A percentile compares a stretch with the other conserved stretches of the same genome.
phyloP scores from a whole-genome alignment of 257 asterid genomes.

The Solanum virginianum region DNA sequence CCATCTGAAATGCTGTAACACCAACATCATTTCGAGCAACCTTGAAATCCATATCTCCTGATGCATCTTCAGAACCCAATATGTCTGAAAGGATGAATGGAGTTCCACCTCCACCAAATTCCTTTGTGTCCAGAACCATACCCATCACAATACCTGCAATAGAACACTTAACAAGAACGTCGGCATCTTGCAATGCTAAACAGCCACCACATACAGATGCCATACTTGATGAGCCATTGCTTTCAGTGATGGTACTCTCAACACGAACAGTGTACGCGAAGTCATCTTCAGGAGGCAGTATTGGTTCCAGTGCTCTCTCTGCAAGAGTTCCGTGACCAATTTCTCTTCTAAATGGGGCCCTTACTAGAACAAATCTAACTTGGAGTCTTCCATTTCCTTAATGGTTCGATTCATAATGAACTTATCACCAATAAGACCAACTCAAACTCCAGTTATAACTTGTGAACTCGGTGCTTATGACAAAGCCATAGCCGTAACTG shows the following conservation, averaged over 20 bases:
- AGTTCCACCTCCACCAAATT: constrained; percentile 96
- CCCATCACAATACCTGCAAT: constrained; percentile 99
- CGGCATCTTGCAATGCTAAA: constrained; percentile 98
- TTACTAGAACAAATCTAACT: constrained; percentile 77
- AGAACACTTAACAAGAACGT: constrained; percentile 76
- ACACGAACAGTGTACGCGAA: constrained; percentile 94
- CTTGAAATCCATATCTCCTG: constrained; percentile 99
- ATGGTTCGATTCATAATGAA: constrained; percentile 83
- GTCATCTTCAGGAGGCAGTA: constrained; percentile 71
- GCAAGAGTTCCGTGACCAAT: constrained; percentile 98
- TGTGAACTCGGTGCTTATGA: constrained; percentile 82
- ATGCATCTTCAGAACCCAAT: constrained; percentile 97
- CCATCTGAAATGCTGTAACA: constrained; percentile 96
- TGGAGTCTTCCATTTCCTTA: constrained; percentile 80
- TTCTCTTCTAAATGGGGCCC: constrained; percentile 98
- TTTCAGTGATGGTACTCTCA: constrained; percentile 98
- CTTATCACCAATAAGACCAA: constrained; percentile 73
- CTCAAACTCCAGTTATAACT: constrained; percentile 78
- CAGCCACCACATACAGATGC: constrained; percentile 99
- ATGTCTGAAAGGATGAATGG: constrained; percentile 97
- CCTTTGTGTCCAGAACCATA: constrained; percentile 85
- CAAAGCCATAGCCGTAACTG: constrained; percentile 82
- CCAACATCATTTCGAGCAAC: constrained; percentile 93
- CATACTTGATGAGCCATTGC: constrained; percentile 99
- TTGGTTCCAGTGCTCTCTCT: constrained; percentile 84